Evolutionary conservation across 805 yeast species (phyloP).

Genomic region (Lipomyces mesembrius): DNA sequence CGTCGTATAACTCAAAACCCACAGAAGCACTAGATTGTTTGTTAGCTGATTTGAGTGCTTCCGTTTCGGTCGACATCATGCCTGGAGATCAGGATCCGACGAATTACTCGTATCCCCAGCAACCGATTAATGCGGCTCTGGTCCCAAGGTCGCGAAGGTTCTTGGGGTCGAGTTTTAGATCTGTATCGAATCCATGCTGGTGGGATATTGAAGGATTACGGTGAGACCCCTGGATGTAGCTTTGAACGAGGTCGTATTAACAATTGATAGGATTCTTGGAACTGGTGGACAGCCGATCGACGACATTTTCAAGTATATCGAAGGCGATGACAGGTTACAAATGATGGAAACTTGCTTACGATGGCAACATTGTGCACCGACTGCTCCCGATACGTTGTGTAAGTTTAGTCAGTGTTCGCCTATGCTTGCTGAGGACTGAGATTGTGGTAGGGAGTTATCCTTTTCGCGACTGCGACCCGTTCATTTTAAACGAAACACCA

Average conservation of each 20-base stretch:
- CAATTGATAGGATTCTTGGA: constrained; percentile 58
- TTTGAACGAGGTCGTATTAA: neutral
- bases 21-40: constrained; percentile 56
- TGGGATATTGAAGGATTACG: constrained; percentile 58
- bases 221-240: neutral
- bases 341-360: constrained; percentile 68
- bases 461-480: constrained; percentile 75
- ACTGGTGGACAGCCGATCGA: constrained; percentile 83
- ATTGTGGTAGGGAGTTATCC: constrained; percentile 68
- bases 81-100: constrained; percentile 89
- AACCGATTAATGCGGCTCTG: constrained; percentile 79
- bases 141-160: constrained; percentile 56
- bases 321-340: constrained; percentile 51
- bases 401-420: constrained; percentile 4
- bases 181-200: constrained; percentile 78
- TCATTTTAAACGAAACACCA: constrained; percentile 74
- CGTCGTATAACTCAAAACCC: constrained; percentile 37
- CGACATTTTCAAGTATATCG: constrained; percentile 75
- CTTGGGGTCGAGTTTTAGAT: constrained; percentile 50
- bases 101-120: constrained; percentile 86
- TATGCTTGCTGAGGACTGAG: neutral
- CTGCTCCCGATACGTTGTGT: constrained; percentile 93
- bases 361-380: constrained; percentile 90
- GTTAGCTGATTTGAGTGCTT: constrained; percentile 58
- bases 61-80: constrained; percentile 74